Percentiles rank a stretch among this genome's conserved stretches.
Conservation (phyloP, 2,329 filamentous ascomycete genomes). For the Trichoderma sp. region DNA sequence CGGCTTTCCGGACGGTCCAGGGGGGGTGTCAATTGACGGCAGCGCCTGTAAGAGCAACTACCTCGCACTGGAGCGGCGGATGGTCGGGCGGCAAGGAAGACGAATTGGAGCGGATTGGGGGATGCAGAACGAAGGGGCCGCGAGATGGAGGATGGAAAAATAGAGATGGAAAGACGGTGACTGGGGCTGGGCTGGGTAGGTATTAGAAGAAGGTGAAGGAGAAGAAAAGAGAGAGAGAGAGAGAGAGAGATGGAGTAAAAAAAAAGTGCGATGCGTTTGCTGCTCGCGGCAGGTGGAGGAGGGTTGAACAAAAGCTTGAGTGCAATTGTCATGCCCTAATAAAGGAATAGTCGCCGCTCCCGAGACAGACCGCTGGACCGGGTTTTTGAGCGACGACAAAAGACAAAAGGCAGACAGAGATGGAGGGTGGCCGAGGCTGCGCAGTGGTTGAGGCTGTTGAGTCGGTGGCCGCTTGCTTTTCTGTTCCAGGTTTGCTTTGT, state of each 20-base stretch:
- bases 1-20: neutral
- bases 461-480: neutral
- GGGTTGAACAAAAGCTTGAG: conserved; percentile 5
- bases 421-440: conserved; percentile 13
- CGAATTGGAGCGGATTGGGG: neutral
- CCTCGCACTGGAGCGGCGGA: neutral
- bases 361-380: conserved; percentile 16
- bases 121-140: neutral
- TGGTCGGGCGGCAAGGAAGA: neutral
- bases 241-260: neutral
- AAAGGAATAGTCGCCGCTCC: conserved; percentile 17
- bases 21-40: conserved; percentile 19
- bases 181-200: conserved; percentile 3
- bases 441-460: conserved; percentile 7
- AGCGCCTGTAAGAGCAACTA: neutral
- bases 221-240: neutral
- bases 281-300: conserved; percentile 17
- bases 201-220: neutral
- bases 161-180: conserved; percentile 12
- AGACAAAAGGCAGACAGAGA: neutral
- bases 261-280: conserved; percentile 17
- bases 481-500: neutral
- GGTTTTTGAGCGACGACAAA: neutral
- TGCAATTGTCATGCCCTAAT: conserved; percentile 17
- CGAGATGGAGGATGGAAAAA: neutral